phyloP scores from a whole-genome alignment of 352 stramenopile species.

The Phytophthora brassicae region DNA sequence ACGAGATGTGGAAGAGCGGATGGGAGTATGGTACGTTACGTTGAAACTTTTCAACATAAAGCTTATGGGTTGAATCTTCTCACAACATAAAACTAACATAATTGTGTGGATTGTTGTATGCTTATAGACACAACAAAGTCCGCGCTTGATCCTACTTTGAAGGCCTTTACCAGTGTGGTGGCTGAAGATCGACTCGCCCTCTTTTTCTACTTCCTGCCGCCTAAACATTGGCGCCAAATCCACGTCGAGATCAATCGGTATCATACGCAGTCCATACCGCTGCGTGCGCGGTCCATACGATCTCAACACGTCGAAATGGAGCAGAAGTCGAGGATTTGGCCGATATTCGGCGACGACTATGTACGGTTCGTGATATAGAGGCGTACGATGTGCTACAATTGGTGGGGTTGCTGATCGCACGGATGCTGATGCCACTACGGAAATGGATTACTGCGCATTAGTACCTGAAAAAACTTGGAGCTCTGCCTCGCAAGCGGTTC shows the following conservation, averaged over 20 bases:
- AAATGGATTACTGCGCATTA: too few species aligned
- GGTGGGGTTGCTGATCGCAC: too few species aligned
- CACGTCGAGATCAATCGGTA: not conserved
- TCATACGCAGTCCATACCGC: not conserved
- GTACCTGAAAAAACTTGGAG: not conserved
- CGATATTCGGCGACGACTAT: too few species aligned
- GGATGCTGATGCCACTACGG: too few species aligned
- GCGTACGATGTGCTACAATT: too few species aligned
- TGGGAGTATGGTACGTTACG: conserved; percentile 18
- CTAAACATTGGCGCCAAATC: not conserved
- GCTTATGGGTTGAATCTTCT: not conserved
- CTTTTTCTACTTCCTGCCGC: not conserved
- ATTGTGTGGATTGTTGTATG: not conserved
- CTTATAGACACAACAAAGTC: not conserved
- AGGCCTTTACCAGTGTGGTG: not conserved
- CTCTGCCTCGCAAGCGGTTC: not conserved
- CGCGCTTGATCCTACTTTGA: not conserved
- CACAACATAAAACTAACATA: conserved; percentile 8
- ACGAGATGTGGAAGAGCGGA: not conserved
- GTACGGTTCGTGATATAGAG: too few species aligned
- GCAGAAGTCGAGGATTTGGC: not conserved
- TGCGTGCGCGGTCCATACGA: not conserved
- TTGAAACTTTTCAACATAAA: conserved; percentile 4
- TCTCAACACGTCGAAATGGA: not conserved
- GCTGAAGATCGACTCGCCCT: not conserved